These are phyloP conservation scores for Exutisphaerella laricina DNA, from an alignment of 2,329 filamentous ascomycete species.

Conservation along the genomic window DNA sequence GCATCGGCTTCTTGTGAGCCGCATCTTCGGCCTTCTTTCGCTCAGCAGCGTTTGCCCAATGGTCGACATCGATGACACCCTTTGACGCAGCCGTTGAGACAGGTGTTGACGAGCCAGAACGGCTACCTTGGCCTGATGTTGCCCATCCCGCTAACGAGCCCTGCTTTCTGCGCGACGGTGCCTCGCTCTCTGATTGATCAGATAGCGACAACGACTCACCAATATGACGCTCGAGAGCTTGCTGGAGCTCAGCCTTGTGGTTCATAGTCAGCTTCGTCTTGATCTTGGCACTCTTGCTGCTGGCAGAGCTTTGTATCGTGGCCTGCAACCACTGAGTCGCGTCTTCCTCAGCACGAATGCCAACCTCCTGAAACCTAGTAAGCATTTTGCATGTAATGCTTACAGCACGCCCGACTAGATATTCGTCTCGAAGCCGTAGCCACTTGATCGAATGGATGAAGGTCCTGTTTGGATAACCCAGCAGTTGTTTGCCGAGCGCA, in stretches of 20 bases:
- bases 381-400: constrained; percentile 80
- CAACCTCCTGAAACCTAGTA: constrained; percentile 69
- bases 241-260: constrained; percentile 76
- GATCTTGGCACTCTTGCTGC: constrained; percentile 43
- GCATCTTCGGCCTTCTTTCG: constrained; percentile 16
- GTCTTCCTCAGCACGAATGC: constrained; percentile 60
- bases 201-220: constrained; percentile 27
- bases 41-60: constrained; percentile 18
- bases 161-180: constrained; percentile 34
- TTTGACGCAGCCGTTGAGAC: constrained; percentile 18
- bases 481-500: constrained; percentile 45
- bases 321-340: constrained; percentile 59
- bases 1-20: constrained; percentile 33
- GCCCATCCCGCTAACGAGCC: constrained; percentile 38
- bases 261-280: constrained; percentile 74
- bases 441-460: constrained; percentile 67
- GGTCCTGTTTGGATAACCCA: constrained; percentile 60
- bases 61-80: constrained; percentile 29
- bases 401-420: constrained; percentile 75
- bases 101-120: constrained; percentile 22
- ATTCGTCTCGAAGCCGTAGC: constrained; percentile 83
- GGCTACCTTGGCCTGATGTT: constrained; percentile 26
- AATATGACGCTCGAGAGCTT: constrained; percentile 53
- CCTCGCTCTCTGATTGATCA: constrained; percentile 20
- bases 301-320: constrained; percentile 48